Evolutionary conservation across 129 eudicot genomes (phyloP).

Genomic region (Solidago caesia): DNA sequence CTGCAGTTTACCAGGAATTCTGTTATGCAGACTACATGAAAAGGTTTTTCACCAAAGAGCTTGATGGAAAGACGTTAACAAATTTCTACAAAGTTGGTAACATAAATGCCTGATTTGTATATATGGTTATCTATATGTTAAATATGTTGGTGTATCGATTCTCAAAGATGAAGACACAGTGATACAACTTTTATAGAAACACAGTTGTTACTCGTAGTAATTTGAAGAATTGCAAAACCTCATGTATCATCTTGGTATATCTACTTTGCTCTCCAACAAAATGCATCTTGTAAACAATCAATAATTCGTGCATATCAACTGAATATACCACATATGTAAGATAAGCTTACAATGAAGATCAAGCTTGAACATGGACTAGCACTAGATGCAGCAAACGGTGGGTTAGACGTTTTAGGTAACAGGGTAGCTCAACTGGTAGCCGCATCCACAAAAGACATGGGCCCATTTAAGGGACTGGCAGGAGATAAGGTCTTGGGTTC

Average conservation of each 20-base stretch:
- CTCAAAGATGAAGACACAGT: neutral
- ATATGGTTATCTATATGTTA: neutral
- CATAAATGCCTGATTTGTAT: constrained; percentile 6
- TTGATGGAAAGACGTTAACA: constrained; percentile 49
- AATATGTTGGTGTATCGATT: neutral
- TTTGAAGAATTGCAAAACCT: constrained; percentile 12
- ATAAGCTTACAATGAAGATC: no score
- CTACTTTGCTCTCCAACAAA: constrained; percentile 16
- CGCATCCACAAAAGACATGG: no score
- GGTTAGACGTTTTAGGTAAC: no score
- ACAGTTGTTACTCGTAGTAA: neutral
- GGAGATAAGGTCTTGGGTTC: no score
- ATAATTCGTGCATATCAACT: no score
- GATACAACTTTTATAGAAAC: constrained; percentile 2
- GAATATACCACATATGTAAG: no score
- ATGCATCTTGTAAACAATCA: no score
- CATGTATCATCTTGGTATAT: neutral
- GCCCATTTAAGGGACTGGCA: no score
- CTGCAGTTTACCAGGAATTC: constrained; percentile 45
- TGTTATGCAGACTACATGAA: constrained; percentile 38
- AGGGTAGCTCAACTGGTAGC: no score
- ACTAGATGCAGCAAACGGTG: no score
- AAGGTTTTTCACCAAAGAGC: constrained; percentile 57
- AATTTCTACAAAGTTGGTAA: constrained; percentile 42
- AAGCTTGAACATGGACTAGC: no score